phyloP scores from a whole-genome alignment of 148 eudicot genomes.

The Silene uniflora region DNA sequence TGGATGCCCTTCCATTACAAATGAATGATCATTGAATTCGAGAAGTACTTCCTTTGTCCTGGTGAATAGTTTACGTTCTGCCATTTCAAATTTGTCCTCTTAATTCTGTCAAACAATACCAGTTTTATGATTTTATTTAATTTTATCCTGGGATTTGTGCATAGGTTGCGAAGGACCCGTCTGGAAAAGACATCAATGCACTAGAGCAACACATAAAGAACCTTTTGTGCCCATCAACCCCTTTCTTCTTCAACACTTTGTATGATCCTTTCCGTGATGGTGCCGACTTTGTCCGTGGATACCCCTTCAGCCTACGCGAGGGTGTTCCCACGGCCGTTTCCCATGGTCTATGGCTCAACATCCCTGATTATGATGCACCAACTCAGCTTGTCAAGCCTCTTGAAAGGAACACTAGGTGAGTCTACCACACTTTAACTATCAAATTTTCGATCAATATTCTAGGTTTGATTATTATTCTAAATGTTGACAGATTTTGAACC shows the following conservation, averaged over 20 bases:
- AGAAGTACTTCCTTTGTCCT: no score
- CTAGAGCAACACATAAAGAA: constrained; percentile 60
- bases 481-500: no score
- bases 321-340: constrained; percentile 14
- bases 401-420: constrained; percentile 18
- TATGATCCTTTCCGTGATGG: constrained; percentile 60
- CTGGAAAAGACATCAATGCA: constrained; percentile 63
- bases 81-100: no score
- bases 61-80: no score
- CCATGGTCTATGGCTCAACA: constrained; percentile 21
- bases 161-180: constrained; percentile 67
- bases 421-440: background rate
- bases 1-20: no score
- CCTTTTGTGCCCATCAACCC: constrained; percentile 54
- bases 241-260: constrained; percentile 65
- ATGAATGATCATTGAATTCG: no score
- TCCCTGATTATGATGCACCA: constrained; percentile 22
- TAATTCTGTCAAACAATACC: no score
- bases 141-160: background rate
- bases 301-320: constrained; percentile 20
- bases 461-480: no score
- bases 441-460: no score
- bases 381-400: constrained; percentile 22
- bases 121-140: background rate
- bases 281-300: constrained; percentile 29